Base-by-base conservation (phyloP, 2,329 filamentous ascomycete species). In the Amesomyces nigricolor region DNA sequence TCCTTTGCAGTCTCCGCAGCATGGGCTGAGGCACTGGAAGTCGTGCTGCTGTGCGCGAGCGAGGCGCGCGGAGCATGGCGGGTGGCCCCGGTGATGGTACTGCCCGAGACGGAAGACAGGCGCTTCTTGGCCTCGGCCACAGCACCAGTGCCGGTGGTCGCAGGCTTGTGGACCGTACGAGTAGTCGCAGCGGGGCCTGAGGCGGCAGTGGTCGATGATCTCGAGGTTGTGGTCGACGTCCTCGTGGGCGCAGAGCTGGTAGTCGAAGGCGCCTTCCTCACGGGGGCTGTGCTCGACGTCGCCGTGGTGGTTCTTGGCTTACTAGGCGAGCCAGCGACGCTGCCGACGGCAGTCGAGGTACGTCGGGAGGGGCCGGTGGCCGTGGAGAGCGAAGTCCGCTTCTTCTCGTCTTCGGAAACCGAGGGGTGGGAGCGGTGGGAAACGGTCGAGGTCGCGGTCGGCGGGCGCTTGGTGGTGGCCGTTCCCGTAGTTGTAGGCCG, bases 51-150 rank as follows among this genome's bases (percentile, higher is more conserved):
- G 1, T 59, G 57, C 10, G 66, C 64, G 50, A 69, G 52, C 8
- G 70, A 76, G 5, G 73, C 65, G 26, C 75, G 74, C n/a, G 73
- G 54, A 5, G 71, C 67, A 60, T 79, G 76, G 51, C 71, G 70
- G 3, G 73, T 54, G 3, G 74, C 65, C 35, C 72, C 68, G 26
- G 70, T 53, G 16, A 71, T 51, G 13, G 74, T 62, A 3, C 75
- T 65, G 2, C 69, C 66, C 29, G 76, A 72, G 19, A 75, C 72
- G 1, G 74, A 74, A 9, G 82, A 84, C 16, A 85, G 69, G 30
- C 82, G 75, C 71, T 84, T 86, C 65, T 76, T 81, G 16, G 76
- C 73, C 43, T 81, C 75, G 38, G 76, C 71, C 2, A 75, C 72
- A 6, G 72, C 58, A 26, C 74, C 66, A 9, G 72, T 57, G 26